Evolutionary conservation across 2,329 filamentous ascomycete genomes (phyloP).

Genomic region (Periconia digitata): DNA sequence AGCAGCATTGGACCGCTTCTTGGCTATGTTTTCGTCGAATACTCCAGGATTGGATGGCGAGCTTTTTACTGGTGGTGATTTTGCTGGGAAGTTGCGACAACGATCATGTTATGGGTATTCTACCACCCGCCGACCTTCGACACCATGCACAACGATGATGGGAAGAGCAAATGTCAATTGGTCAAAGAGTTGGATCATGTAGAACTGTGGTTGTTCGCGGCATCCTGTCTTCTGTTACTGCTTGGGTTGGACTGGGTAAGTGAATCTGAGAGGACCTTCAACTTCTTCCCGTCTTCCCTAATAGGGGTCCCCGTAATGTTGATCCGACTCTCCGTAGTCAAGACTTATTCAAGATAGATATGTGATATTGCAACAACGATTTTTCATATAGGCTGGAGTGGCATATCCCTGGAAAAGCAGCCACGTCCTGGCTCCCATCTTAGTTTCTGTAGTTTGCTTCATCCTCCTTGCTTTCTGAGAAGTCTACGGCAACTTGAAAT

Average conservation of each 20-base stretch:
- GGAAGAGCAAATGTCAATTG: conserved; percentile 26
- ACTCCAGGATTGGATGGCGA: conserved; percentile 31
- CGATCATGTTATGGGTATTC: conserved; percentile 35
- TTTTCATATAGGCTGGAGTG: conserved; percentile 31
- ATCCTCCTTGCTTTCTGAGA: conserved; percentile 52
- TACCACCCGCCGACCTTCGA: conserved; percentile 32
- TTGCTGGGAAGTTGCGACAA: conserved; percentile 27
- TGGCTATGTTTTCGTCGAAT: conserved; percentile 36
- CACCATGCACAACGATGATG: conserved; percentile 32
- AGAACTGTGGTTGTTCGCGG: conserved; percentile 52
- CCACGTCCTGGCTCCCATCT: conserved; percentile 50
- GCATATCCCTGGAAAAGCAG: conserved; percentile 45
- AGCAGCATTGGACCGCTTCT: conserved; percentile 34
- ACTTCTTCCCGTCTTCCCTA: not conserved
- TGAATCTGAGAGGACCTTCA: too few species aligned
- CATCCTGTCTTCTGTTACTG: conserved; percentile 40
- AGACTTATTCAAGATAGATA: too few species aligned
- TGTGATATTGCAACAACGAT: conserved; percentile 2
- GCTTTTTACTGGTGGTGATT: conserved; percentile 40
- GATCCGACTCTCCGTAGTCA: too few species aligned
- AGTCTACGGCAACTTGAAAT: conserved; percentile 46
- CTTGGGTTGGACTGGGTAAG: conserved; percentile 55
- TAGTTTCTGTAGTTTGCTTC: conserved; percentile 48
- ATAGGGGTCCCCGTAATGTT: too few species aligned
- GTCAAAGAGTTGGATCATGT: conserved; percentile 54